Conservation (phyloP, 352 stramenopile species). For the Globisporangium okanoganense region DNA sequence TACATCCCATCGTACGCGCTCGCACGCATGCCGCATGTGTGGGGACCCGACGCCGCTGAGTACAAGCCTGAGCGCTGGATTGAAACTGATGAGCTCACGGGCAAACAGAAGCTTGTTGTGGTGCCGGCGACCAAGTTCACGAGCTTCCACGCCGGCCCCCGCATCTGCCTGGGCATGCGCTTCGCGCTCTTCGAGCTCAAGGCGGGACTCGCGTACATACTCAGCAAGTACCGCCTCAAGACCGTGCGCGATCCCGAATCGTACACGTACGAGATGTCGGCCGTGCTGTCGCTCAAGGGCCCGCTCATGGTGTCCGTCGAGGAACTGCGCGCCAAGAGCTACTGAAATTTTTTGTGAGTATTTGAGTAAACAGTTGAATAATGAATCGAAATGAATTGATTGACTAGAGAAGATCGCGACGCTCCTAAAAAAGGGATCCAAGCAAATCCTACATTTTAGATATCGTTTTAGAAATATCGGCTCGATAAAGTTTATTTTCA, state of each 20-base stretch:
- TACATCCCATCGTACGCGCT: constrained; percentile 56
- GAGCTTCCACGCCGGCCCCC: constrained; percentile 35
- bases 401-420: too few species aligned
- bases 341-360: not conserved
- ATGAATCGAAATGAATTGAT: too few species aligned
- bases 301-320: constrained; percentile 1
- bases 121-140: constrained; percentile 25
- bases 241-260: constrained; percentile 33
- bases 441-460: too few species aligned
- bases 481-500: too few species aligned
- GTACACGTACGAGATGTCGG: constrained; percentile 37
- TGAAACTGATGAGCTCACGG: constrained; percentile 31
- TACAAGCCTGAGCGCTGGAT: constrained; percentile 56
- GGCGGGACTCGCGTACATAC: constrained; percentile 19
- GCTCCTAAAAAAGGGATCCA: too few species aligned
- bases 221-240: constrained; percentile 41
- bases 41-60: constrained; percentile 39
- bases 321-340: constrained; percentile 7
- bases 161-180: constrained; percentile 42
- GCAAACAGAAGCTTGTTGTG: constrained; percentile 14
- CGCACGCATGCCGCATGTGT: constrained; percentile 36
- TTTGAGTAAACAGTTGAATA: too few species aligned
- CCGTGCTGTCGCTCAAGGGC: constrained; percentile 26
- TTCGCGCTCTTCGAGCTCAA: constrained; percentile 57
- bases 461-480: too few species aligned